Evolutionary conservation across 306 rosid genomes (phyloP).

Genomic region (Prunus davidiana): DNA sequence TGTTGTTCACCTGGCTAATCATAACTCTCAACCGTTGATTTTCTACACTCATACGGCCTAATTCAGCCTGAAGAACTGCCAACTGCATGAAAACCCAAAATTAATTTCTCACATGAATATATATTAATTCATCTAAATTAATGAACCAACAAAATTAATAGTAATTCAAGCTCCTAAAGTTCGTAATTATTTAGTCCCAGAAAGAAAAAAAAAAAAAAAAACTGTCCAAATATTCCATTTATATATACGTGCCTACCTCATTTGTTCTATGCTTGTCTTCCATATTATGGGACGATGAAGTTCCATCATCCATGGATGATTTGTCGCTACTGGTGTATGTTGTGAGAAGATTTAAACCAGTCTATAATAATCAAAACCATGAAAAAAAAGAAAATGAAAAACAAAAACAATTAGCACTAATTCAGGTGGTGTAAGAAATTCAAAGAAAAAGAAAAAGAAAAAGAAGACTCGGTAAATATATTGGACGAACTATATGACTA

Average conservation of each 20-base stretch:
- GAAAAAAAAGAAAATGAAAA: not conserved
- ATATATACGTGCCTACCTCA: conserved; percentile 6
- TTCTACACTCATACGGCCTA: conserved; percentile 44
- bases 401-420: not conserved
- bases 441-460: not conserved
- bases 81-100: conserved; percentile 22
- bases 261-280: conserved; percentile 25
- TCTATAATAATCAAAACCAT: conserved; percentile 27
- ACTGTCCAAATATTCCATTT: not conserved
- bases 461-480: too few relatives aligned
- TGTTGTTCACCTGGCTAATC: conserved; percentile 40
- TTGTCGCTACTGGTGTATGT: conserved; percentile 30
- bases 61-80: conserved; percentile 35
- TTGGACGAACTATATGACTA: not conserved
- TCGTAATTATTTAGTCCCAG: not conserved
- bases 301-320: conserved; percentile 34
- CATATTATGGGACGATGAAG: conserved; percentile 20
- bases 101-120: not conserved
- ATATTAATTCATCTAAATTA: not conserved
- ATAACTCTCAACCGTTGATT: conserved; percentile 45
- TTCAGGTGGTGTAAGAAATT: not conserved
- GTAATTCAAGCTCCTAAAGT: too few relatives aligned
- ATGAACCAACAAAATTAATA: too few relatives aligned
- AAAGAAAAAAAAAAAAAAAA: not conserved
- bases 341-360: conserved; percentile 58